Evolutionary conservation across 1,284 basidiomycete genomes (phyloP).

Genomic region (Trichosporon coremiiforme): DNA sequence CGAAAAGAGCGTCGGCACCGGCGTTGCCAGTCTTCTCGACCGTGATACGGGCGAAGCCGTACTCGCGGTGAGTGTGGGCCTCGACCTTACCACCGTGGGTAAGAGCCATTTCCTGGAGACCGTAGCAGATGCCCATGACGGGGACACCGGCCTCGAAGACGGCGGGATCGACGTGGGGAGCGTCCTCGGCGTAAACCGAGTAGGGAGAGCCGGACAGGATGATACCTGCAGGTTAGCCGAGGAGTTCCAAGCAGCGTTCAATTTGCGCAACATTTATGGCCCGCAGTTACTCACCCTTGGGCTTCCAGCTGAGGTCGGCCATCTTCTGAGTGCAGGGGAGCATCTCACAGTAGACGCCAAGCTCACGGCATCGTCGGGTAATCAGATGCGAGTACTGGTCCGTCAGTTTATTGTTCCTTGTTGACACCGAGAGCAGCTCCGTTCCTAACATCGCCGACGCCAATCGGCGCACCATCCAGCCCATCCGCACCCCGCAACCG

Average conservation of each 20-base stretch:
- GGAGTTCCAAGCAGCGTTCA: neutral
- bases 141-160: conserved; percentile 91
- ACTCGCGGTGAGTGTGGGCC: conserved; percentile 89
- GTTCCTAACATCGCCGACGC: conserved; percentile 2
- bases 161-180: conserved; percentile 92
- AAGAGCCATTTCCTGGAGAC: conserved; percentile 95
- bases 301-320: conserved; percentile 86
- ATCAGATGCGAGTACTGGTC: conserved; percentile 94
- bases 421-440: neutral
- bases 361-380: conserved; percentile 95
- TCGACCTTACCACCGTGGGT: conserved; percentile 83
- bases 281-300: conserved; percentile 69
- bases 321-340: conserved; percentile 96
- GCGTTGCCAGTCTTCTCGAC: conserved; percentile 68
- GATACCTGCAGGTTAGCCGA: conserved; percentile 66
- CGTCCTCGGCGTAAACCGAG: conserved; percentile 91
- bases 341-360: conserved; percentile 95
- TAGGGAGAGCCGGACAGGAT: conserved; percentile 98
- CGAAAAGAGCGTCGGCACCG: conserved; percentile 77
- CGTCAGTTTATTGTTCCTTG: conserved; percentile 4
- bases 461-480: neutral
- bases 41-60: conserved; percentile 84
- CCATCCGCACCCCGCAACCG: neutral
- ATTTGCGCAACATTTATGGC: neutral
- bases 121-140: conserved; percentile 96